Evolutionary conservation across 2,329 filamentous ascomycete genomes (phyloP), one percentile per base, ranked within the genome.

Genomic region (Ophiocordyceps robertsii): DNA sequence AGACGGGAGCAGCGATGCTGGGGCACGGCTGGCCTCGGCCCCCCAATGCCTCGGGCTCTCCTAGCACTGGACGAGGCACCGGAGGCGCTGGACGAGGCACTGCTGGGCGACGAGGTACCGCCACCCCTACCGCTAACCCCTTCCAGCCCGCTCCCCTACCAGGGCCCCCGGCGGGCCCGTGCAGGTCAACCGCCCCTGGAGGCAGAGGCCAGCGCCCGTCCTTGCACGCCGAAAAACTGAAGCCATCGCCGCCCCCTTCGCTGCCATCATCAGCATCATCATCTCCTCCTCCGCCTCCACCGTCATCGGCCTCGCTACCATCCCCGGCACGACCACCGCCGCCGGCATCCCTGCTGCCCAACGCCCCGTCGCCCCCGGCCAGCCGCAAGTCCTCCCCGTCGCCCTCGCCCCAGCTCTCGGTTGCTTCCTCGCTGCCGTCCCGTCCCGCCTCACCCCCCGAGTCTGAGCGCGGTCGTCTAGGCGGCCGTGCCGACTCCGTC

Each of bases 381-480:
- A 38, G 37, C 37, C 13, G 37, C 37, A 38, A 27, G 24, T 36
- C 33, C 33, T 36, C 33, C 16, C 17, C 33, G 12, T 8, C 17
- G 12, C 29, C 36, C 19, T 8, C 41, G 21, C 36, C n/a, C n/a
- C 21, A 14, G 31, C 31, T 17, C 6, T 19, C 40, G 10, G 12
- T 13, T 16, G 16, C 38, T 31, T 6, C 13, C 16, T 24, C 42
- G 37, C 38, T 16, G 31, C 37, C 12, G 16, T 14, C 27, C 38
- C 14, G 24, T 27, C 24, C 33, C 3, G 14, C 37, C 19, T 29
- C 37, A 13, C 13, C 37, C 12, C 37, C 37, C 13, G 19, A 14
- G 17, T 47, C 45, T 46, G 50, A 54, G 56, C 63, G 65, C 64
- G 61, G 65, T 67, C 66, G 62, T 68, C 54, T 53, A 59, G 57